Evolutionary conservation across 73 alveolate genomes (phyloP).

Genomic region (Halteria grandinella): DNA sequence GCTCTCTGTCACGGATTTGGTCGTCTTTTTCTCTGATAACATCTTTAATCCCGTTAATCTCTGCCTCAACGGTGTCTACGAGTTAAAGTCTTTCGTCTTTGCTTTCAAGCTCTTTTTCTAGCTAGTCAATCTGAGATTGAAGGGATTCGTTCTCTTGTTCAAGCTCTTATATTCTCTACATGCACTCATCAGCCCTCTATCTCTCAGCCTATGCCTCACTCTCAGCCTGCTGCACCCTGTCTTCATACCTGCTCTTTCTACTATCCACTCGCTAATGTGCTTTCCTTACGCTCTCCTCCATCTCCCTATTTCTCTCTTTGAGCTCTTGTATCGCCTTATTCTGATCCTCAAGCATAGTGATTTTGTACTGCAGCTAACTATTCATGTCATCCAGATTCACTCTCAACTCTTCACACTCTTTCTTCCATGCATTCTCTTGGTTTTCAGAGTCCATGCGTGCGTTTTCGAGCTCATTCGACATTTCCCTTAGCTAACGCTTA

Average conservation of each 20-base stretch:
- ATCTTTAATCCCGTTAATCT: slow-evolving; percentile 16
- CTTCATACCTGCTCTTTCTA: slow-evolving; percentile 54
- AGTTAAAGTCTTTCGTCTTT: slow-evolving; percentile 18
- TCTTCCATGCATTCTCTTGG: slow-evolving; percentile 10
- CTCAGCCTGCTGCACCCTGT: slow-evolving; percentile 55
- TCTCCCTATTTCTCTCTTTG: slow-evolving; percentile 13
- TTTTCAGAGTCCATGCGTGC: slow-evolving; percentile 2
- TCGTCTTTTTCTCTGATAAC: background rate
- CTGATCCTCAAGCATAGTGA: slow-evolving; percentile 72
- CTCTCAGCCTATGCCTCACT: slow-evolving; percentile 55
- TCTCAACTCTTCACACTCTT: slow-evolving; percentile 53
- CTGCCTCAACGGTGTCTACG: slow-evolving; percentile 28
- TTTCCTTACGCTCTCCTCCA: slow-evolving; percentile 43
- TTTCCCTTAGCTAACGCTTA: slow-evolving; percentile 25
- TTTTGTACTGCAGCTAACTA: slow-evolving; percentile 49
- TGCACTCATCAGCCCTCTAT: slow-evolving; percentile 26
- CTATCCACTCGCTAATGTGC: slow-evolving; percentile 37
- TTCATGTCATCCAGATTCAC: slow-evolving; percentile 41
- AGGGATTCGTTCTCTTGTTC: slow-evolving; percentile 47
- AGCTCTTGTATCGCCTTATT: slow-evolving; percentile 43
- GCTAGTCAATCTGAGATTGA: background rate
- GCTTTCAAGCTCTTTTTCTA: slow-evolving; percentile 32
- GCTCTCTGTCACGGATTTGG: slow-evolving; percentile 29
- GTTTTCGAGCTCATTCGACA: slow-evolving; percentile 36
- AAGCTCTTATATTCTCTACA: slow-evolving; percentile 12